These are phyloP conservation scores for Pseudofabraea citricarpa DNA, from an alignment of 2,329 filamentous ascomycete genomes.

Conservation along the genomic window DNA sequence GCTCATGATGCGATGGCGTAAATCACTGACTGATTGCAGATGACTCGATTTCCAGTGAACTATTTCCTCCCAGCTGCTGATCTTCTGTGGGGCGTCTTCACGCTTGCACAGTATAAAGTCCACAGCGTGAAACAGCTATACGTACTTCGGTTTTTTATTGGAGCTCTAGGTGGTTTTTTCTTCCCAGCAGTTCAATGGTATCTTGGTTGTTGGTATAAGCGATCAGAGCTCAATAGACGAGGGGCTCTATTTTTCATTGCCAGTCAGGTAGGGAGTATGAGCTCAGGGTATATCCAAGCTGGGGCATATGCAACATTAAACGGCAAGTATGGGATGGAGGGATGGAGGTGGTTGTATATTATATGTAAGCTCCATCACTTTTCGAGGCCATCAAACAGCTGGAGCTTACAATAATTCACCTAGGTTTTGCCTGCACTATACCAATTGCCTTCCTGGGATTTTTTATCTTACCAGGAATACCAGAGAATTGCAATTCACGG, in stretches of 20 bases:
- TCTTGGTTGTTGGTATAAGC: conserved; percentile 5
- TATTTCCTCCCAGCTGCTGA: conserved; percentile 5
- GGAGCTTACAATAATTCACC: not conserved
- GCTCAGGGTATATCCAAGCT: conserved; percentile 23
- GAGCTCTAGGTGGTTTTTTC: conserved; percentile 28
- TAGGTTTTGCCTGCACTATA: conserved; percentile 23
- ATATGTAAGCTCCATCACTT: conserved; percentile 12
- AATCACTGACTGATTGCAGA: not conserved
- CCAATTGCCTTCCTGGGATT: conserved; percentile 19
- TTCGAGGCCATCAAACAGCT: too few relatives aligned
- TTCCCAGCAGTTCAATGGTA: conserved; percentile 26
- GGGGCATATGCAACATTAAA: conserved; percentile 48
- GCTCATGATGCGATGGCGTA: not conserved
- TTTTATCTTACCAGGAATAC: conserved; percentile 13
- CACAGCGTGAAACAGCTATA: conserved; percentile 27
- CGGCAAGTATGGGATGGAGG: conserved; percentile 43
- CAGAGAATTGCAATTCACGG: conserved; percentile 4
- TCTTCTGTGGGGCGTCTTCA: conserved; percentile 6
- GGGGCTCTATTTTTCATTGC: conserved; percentile 6
- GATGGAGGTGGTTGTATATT: conserved; percentile 50
- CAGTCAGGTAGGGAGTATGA: conserved; percentile 5
- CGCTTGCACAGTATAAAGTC: conserved; percentile 16
- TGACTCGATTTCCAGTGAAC: conserved; percentile 5
- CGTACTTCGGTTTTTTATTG: conserved; percentile 30
- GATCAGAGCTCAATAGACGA: conserved; percentile 3